phyloP scores from a whole-genome alignment of 257 asterid species.

The Solanum chmielewskii region DNA sequence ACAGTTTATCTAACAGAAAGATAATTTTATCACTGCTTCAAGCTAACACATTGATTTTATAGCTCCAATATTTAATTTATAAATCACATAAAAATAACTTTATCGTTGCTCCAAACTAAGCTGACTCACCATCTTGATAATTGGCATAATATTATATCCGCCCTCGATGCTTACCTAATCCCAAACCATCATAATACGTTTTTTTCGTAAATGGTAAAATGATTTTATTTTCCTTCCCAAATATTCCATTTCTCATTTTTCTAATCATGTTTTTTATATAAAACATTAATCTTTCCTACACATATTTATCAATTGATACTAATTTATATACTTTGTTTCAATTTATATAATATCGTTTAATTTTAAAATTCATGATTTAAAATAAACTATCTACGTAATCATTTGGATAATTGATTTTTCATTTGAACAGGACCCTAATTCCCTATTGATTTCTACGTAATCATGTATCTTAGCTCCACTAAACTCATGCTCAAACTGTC shows the following conservation, averaged over 20 bases:
- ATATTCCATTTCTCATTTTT: background rate
- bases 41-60: background rate
- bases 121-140: background rate
- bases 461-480: background rate
- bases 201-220: too few species aligned
- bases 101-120: background rate
- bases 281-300: background rate
- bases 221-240: background rate
- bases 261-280: too few species aligned
- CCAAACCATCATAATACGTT: background rate
- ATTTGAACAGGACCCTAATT: background rate
- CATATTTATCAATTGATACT: background rate
- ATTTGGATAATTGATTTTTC: background rate
- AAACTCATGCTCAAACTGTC: background rate
- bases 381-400: background rate
- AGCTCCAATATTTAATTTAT: background rate
- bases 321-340: rapidly evolving
- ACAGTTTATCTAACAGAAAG: too few species aligned
- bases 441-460: background rate
- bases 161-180: background rate
- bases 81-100: too few species aligned
- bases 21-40: too few species aligned
- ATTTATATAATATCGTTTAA: too few species aligned
- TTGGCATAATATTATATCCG: too few species aligned
- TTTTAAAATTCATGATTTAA: rapidly evolving